Conservation (phyloP, 192 early-diverging fungal genomes). For the Pecoramyces ruminantium region DNA sequence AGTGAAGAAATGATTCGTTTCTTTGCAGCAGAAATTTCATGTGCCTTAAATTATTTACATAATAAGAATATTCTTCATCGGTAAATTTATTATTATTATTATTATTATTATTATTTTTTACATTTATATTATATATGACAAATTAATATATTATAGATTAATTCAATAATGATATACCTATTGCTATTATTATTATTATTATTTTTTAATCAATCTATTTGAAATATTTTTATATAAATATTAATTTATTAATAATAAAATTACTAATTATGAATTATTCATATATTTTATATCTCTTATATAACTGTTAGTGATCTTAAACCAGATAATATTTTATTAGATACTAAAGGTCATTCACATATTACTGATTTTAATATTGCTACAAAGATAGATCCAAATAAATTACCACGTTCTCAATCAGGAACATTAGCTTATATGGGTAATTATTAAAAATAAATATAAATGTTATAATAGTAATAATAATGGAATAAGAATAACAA, state of each 20-base stretch:
- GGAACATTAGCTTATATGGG: constrained; percentile 5
- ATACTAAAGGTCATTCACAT: constrained; percentile 68
- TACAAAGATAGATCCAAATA: neutral
- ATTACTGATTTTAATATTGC: constrained; percentile 63
- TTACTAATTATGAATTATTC: too few species aligned
- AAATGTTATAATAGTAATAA: too few species aligned
- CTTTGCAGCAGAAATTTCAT: constrained; percentile 75
- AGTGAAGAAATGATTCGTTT: constrained; percentile 58
- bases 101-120: too few species aligned
- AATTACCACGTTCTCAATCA: neutral
- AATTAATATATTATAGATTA: too few species aligned
- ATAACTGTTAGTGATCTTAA: neutral
- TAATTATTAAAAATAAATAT: constrained; percentile 24
- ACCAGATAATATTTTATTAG: constrained; percentile 28
- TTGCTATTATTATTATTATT: too few species aligned
- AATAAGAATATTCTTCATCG: constrained; percentile 61
- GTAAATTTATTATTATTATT: too few species aligned
- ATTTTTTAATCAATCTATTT: too few species aligned
- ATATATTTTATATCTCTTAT: too few species aligned
- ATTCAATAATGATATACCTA: too few species aligned
- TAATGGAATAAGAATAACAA: constrained; percentile 8
- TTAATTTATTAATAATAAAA: too few species aligned
- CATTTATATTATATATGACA: too few species aligned
- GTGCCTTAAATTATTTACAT: constrained; percentile 69
- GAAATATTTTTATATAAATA: too few species aligned